phyloP scores from a whole-genome alignment of 2,329 filamentous ascomycete species.

The Exophiala sp. region DNA sequence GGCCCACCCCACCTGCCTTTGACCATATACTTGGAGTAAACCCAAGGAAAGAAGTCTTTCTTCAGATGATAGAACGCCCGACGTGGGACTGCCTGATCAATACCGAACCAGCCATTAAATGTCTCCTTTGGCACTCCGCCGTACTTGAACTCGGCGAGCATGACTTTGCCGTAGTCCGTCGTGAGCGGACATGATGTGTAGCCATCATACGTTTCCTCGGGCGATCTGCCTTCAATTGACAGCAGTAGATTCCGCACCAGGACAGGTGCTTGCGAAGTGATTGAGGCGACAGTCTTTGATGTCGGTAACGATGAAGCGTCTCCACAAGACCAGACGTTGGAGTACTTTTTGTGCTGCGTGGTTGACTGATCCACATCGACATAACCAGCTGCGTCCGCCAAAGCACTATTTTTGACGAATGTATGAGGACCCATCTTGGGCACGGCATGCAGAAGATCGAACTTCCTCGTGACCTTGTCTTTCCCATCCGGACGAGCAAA shows the following conservation, averaged over 20 bases:
- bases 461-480: slow-evolving; percentile 45
- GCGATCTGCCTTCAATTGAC: slow-evolving; percentile 45
- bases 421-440: slow-evolving; percentile 59
- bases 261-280: slow-evolving; percentile 52
- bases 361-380: slow-evolving; percentile 57
- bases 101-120: slow-evolving; percentile 52
- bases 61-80: slow-evolving; percentile 61
- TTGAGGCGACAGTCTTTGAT: slow-evolving; percentile 54
- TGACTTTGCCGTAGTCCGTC: slow-evolving; percentile 59
- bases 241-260: slow-evolving; percentile 50
- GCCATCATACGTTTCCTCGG: slow-evolving; percentile 49
- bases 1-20: slow-evolving; percentile 62
- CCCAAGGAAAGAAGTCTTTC: slow-evolving; percentile 67
- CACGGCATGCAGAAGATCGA: slow-evolving; percentile 56
- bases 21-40: slow-evolving; percentile 59
- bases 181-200: slow-evolving; percentile 56
- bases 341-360: slow-evolving; percentile 52
- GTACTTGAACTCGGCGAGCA: slow-evolving; percentile 65
- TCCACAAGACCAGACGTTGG: slow-evolving; percentile 58
- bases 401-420: slow-evolving; percentile 52
- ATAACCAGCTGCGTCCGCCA: slow-evolving; percentile 55
- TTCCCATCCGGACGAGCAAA: slow-evolving; percentile 48
- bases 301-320: slow-evolving; percentile 60
- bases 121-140: slow-evolving; percentile 62
- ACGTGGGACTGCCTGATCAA: slow-evolving; percentile 57